Evolutionary conservation across 805 yeast genomes (phyloP), one percentile per base, ranked within the genome.

Genomic region (Zygotorulaspora florentina): DNA sequence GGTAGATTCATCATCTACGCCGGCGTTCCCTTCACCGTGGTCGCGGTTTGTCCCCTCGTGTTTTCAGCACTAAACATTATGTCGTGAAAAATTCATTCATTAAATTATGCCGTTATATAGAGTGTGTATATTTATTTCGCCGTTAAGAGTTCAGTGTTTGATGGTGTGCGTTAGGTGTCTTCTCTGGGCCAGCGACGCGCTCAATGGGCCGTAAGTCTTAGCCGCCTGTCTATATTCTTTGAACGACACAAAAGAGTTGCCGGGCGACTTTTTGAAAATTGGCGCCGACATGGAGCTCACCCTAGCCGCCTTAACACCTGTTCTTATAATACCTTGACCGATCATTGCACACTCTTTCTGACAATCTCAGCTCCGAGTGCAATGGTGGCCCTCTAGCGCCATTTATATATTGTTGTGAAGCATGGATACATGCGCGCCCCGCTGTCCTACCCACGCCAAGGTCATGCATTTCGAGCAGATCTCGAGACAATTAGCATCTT

Each of bases 1-100:
- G 89, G 93, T 8, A 74, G 95, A 56, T 69, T 86, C 50, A 66
- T 85, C 13, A 85, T 89, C 1, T 91, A 91, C 66, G 83, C 86
- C 1, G 98, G 98, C 0, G 79, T 91, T 25, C 76, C 93, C 0
- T 56, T 72, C 23, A 65, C 76, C 27, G 83, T 85, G 0, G 64
- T 76, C 4, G 34, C 67, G 4, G 59, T 59, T 1, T 66, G 70
- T 40, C 67, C 72, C 0, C 26, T 55, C 4, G 43, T 55, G 1
- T 58, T 58, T 42, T 38, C 31, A 8, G 11, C 41, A 1, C 36
- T 56, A 12, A 34, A 40, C 18, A 41, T 48, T 20, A 45, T 40
- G 45, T 44, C 47, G 15, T 15, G n/a, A 17, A 34, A 34, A 34
- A 15, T 34, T 34, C 23, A n/a, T 6, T 17, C 37, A n/a, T 34